Conservation (phyloP, 176 grass and related monocot genomes). For the Carex parvula region DNA sequence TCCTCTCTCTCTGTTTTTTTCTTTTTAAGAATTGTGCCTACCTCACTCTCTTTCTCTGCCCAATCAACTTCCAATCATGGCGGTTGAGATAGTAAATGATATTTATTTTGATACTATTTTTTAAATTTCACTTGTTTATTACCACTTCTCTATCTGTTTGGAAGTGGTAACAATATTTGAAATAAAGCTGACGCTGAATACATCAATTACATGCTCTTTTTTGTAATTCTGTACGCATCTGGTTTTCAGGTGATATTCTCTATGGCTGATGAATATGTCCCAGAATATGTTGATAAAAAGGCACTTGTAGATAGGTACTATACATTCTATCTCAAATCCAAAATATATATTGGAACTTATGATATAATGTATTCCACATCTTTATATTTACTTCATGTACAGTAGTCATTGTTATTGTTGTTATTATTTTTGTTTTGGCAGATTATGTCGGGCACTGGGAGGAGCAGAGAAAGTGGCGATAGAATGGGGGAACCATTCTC, state of each 20-base stretch:
- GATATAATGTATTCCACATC: not conserved
- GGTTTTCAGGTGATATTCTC: conserved; percentile 86
- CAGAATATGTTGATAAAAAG: conserved; percentile 90
- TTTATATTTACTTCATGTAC: not conserved
- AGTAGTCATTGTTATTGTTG: not conserved
- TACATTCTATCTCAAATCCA: not conserved
- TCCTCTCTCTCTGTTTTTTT: not conserved
- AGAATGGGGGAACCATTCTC: conserved; percentile 81
- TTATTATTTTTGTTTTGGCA: conserved; percentile 32
- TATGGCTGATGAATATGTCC: conserved; percentile 90
- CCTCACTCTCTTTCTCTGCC: conserved; percentile 2
- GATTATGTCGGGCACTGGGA: conserved; percentile 71
- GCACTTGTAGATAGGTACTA: conserved; percentile 77
- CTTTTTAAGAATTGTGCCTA: not conserved
- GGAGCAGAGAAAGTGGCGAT: conserved; percentile 92
- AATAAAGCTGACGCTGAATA: not conserved
- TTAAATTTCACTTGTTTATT: not conserved
- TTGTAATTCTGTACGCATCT: not conserved
- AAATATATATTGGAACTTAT: conserved; percentile 7
- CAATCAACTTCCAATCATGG: conserved; percentile 7
- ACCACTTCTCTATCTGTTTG: not conserved
- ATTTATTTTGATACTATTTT: conserved; percentile 14
- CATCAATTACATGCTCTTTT: not conserved
- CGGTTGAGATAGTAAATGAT: conserved; percentile 12
- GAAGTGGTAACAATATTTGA: not conserved